Percentiles rank a stretch among this genome's conserved stretches.
These are phyloP conservation scores for Thalassiosira profunda DNA, from an alignment of 108 stramenopile genomes.

Conservation along the genomic window DNA sequence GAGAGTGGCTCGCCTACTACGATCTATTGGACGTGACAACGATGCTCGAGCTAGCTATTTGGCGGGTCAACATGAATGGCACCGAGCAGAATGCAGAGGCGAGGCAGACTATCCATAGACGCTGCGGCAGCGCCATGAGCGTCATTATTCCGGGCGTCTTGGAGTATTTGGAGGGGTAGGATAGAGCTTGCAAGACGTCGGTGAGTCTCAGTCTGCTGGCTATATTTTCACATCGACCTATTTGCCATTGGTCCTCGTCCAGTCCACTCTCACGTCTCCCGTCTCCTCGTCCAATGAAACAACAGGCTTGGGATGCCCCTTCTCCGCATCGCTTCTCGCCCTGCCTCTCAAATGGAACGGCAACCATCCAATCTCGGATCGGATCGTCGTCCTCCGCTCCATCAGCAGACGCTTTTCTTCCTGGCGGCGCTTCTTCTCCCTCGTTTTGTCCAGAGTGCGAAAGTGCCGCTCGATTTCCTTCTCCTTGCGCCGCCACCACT, in stretches of 20 bases:
- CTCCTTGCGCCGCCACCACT: conserved; percentile 21
- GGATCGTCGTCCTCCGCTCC: conserved; percentile 7
- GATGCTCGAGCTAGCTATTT: no score
- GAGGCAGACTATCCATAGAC: no score
- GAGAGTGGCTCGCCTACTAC: no score
- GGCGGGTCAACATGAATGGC: no score
- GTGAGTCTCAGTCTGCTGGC: no score
- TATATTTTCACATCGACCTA: background rate
- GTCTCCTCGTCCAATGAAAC: conserved; percentile 4
- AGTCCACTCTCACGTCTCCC: background rate
- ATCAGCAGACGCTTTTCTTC: conserved; percentile 4
- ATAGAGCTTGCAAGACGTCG: no score
- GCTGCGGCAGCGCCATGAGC: no score
- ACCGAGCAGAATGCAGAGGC: no score
- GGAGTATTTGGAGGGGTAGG: no score
- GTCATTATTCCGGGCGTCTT: no score
- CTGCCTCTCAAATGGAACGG: background rate
- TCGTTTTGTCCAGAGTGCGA: background rate
- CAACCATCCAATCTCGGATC: conserved; percentile 1
- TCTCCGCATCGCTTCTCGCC: background rate
- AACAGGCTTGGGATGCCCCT: conserved; percentile 1
- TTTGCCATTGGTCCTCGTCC: background rate
- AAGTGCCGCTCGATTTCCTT: background rate
- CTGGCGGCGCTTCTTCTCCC: background rate
- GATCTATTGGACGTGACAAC: no score